Conservation (phyloP, 345 rosid species). For the Aurinia saxatilis region DNA sequence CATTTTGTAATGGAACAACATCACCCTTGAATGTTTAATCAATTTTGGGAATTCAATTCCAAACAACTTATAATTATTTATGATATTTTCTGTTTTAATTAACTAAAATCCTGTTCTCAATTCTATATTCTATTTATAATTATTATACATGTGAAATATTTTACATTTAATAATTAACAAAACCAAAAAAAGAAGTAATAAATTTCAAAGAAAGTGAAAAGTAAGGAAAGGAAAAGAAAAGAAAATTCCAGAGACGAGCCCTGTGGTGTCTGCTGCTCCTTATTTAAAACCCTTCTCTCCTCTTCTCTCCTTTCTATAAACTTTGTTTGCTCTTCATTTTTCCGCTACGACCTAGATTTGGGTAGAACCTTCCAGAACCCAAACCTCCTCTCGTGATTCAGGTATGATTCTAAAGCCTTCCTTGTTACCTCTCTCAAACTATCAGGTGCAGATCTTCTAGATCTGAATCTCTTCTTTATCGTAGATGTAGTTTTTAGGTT, state of each 20-base stretch:
- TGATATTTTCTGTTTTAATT: no score
- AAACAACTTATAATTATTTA: no score
- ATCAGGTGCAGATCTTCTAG: not conserved
- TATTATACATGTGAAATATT: no score
- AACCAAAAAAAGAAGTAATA: not conserved
- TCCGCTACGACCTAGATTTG: not conserved
- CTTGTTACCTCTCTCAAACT: not conserved
- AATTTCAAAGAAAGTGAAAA: not conserved
- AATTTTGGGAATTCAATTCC: no score
- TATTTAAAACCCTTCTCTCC: constrained; percentile 7
- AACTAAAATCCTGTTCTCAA: no score
- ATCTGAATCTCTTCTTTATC: not conserved
- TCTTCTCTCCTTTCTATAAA: not conserved
- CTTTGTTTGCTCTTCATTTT: not conserved
- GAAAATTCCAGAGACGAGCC: constrained; percentile 29
- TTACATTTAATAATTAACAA: no score
- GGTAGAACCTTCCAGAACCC: constrained; percentile 18
- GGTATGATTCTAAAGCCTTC: constrained; percentile 25
- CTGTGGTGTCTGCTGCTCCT: not conserved
- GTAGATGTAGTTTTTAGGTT: not conserved
- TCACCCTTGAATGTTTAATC: no score
- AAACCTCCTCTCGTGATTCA: constrained; percentile 1
- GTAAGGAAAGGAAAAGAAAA: not conserved
- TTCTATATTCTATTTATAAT: no score
- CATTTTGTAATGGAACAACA: no score